Conservation (phyloP, 2,329 filamentous ascomycete species). For the Xylaria sp. region DNA sequence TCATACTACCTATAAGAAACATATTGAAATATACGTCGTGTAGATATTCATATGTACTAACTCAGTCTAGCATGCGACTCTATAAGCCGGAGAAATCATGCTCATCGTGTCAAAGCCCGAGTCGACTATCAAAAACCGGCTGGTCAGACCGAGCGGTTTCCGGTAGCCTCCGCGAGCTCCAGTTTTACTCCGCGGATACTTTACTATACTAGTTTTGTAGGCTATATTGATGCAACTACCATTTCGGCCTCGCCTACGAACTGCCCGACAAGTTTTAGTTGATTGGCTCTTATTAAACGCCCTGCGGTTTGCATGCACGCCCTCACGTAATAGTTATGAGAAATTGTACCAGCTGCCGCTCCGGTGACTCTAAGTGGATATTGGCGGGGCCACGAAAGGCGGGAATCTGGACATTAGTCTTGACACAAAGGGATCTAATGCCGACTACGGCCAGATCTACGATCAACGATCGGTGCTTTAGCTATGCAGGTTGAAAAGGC, state of each 20-base stretch:
- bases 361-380: slow-evolving; percentile 15
- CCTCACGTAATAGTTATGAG: slow-evolving; percentile 33
- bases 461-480: slow-evolving; percentile 2
- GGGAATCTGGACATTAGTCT: slow-evolving; percentile 17
- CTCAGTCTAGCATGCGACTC: slow-evolving; percentile 8
- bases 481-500: neutral
- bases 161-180: slow-evolving; percentile 13
- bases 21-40: neutral
- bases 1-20: neutral
- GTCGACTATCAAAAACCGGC: neutral
- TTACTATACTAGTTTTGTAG: neutral
- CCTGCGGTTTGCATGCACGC: slow-evolving; percentile 7
- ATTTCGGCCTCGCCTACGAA: slow-evolving; percentile 22
- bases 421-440: slow-evolving; percentile 9
- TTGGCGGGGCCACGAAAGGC: slow-evolving; percentile 9
- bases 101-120: neutral
- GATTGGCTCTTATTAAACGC: slow-evolving; percentile 20
- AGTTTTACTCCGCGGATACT: slow-evolving; percentile 8
- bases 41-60: slow-evolving; percentile 8
- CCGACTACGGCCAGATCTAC: slow-evolving; percentile 27
- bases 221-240: slow-evolving; percentile 6
- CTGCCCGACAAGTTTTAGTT: slow-evolving; percentile 10
- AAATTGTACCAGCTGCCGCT: slow-evolving; percentile 12
- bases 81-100: neutral
- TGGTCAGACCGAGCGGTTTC: slow-evolving; percentile 6